phyloP scores from a whole-genome alignment of 805 yeast species.

The Vanderwaltozyma verrucispora region DNA sequence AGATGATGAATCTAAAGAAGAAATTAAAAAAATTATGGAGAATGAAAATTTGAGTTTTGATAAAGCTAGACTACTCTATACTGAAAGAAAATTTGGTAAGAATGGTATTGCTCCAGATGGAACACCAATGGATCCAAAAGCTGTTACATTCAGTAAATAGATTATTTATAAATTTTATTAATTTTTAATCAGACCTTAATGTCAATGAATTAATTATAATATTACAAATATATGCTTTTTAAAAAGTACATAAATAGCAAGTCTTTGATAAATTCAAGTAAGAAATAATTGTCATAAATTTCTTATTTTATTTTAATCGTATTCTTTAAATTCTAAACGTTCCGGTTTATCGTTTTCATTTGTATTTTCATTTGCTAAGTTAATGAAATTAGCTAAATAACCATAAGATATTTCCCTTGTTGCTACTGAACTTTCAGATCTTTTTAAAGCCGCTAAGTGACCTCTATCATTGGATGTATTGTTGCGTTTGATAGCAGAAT shows the following conservation, averaged over 20 bases:
- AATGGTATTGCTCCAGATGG: conserved; percentile 58
- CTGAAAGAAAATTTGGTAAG: conserved; percentile 34
- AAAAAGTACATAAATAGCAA: no score
- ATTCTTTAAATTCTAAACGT: conserved; percentile 1
- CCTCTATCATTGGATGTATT: neutral
- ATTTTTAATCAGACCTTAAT: no score
- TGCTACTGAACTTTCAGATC: conserved; percentile 2
- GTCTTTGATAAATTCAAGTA: no score
- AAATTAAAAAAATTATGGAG: conserved; percentile 46
- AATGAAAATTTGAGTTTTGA: conserved; percentile 46
- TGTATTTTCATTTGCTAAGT: neutral
- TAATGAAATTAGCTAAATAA: conserved; percentile 31
- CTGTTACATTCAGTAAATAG: conserved; percentile 35
- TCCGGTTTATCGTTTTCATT: conserved; percentile 4
- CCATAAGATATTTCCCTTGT: conserved; percentile 33
- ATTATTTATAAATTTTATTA: no score
- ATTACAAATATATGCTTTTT: no score
- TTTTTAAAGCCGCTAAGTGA: neutral
- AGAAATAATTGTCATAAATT: no score
- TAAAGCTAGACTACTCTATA: conserved; percentile 52
- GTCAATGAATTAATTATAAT: no score
- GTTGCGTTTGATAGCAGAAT: neutral
- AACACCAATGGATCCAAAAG: conserved; percentile 54
- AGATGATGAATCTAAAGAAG: conserved; percentile 41
- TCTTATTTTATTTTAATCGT: no score